A percentile compares a stretch with the other conserved stretches of the same genome.
These are phyloP conservation scores for Chalciporus sphaerocephalus DNA, from an alignment of 768 basidiomycete species.

Conservation along the genomic window DNA sequence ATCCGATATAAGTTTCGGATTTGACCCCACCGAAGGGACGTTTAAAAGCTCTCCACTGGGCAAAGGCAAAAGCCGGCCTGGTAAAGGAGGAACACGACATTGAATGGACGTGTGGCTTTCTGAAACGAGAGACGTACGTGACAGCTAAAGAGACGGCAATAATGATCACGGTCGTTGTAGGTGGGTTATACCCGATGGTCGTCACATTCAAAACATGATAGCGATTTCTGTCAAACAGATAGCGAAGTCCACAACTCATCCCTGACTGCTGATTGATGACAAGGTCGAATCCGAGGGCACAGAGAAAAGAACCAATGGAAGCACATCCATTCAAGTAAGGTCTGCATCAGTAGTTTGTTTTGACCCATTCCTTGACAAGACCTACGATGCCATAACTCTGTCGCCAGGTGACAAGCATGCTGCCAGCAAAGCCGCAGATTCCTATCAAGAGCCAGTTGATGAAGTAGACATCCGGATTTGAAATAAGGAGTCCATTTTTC, in stretches of 20 bases:
- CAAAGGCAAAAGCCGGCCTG: conserved; percentile 51
- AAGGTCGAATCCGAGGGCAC: conserved; percentile 53
- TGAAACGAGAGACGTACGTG: conserved; percentile 41
- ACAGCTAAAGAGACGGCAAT: conserved; percentile 50
- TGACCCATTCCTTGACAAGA: neutral
- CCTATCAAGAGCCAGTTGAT: conserved; percentile 54
- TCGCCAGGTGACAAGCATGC: conserved; percentile 39
- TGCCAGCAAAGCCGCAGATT: conserved; percentile 40
- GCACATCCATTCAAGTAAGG: conserved; percentile 45
- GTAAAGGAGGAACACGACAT: neutral
- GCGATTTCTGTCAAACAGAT: conserved; percentile 58
- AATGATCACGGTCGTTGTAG: conserved; percentile 45
- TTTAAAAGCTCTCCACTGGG: conserved; percentile 51
- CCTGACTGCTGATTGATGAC: conserved; percentile 54
- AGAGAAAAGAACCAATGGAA: conserved; percentile 59
- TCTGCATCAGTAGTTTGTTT: neutral
- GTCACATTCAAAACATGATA: conserved; percentile 51
- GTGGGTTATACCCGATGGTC: conserved; percentile 46
- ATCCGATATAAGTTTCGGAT: conserved; percentile 21
- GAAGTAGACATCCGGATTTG: conserved; percentile 31
- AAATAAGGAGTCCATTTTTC: conserved; percentile 45
- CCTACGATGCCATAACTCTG: conserved; percentile 52
- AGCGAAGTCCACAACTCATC: conserved; percentile 59
- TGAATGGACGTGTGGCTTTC: neutral
- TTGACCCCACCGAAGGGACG: conserved; percentile 41